Conservation (phyloP, 129 eudicot genomes). For the Heracleum sosnowskyi region DNA sequence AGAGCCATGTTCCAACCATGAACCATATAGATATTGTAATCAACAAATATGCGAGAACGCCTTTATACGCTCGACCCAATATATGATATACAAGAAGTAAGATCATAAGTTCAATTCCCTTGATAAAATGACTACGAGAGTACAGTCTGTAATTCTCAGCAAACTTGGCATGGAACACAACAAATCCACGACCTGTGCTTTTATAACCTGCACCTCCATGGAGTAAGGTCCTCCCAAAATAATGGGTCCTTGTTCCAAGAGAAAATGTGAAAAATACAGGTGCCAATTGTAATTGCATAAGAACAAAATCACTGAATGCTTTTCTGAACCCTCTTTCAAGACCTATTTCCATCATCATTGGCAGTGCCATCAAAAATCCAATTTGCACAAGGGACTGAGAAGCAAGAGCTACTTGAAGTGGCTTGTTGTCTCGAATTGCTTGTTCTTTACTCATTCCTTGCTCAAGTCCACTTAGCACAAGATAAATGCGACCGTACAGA, state of each 20-base stretch:
- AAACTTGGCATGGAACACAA: conserved; percentile 91
- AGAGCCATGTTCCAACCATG: conserved; percentile 92
- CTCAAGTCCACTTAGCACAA: conserved; percentile 92
- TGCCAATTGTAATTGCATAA: conserved; percentile 93
- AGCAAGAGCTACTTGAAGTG: conserved; percentile 94
- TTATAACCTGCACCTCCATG: conserved; percentile 95
- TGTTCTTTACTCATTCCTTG: conserved; percentile 45
- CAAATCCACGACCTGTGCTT: conserved; percentile 91
- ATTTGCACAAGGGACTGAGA: conserved; percentile 90
- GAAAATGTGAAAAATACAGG: conserved; percentile 89
- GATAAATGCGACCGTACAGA: conserved; percentile 96
- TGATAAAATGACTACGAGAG: conserved; percentile 88
- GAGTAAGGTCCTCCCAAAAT: conserved; percentile 82
- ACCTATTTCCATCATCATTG: conserved; percentile 99
- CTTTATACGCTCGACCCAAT: conserved; percentile 57
- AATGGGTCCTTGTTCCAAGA: conserved; percentile 84
- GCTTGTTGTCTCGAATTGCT: conserved; percentile 54
- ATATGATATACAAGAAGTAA: conserved; percentile 76
- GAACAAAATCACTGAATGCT: conserved; percentile 77
- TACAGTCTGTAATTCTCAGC: conserved; percentile 84
- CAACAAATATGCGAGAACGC: conserved; percentile 51
- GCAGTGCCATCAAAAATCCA: conserved; percentile 84
- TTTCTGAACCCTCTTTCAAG: conserved; percentile 79
- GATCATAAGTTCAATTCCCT: conserved; percentile 81
- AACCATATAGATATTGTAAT: conserved; percentile 91